Conservation (phyloP, 2,329 filamentous ascomycete genomes). For the Alternaria alternata region DNA sequence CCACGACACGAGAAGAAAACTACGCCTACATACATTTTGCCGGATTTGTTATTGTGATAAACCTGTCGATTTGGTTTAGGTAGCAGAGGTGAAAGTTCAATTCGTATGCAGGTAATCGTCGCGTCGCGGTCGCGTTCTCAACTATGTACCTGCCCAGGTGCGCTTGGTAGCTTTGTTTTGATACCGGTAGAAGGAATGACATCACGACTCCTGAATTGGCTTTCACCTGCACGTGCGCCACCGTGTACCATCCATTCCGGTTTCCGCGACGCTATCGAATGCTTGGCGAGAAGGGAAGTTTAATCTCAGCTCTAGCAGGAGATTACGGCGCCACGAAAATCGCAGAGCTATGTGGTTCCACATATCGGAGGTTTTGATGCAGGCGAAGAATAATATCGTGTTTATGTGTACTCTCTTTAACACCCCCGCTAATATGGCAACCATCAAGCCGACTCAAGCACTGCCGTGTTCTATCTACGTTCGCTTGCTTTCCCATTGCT, state of each 20-base stretch:
- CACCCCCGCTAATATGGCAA: not conserved
- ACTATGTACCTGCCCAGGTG: conserved; percentile 3
- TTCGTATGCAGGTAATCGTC: not conserved
- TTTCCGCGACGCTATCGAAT: not conserved
- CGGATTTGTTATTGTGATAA: not conserved
- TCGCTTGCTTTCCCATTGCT: conserved; percentile 3
- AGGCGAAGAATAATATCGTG: not conserved
- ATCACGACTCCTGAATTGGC: conserved; percentile 11
- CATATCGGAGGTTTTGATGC: not conserved
- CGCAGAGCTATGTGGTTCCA: not conserved
- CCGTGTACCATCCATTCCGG: not conserved
- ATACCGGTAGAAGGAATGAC: conserved; percentile 6
- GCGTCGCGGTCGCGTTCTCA: conserved; percentile 6
- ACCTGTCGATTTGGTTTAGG: not conserved
- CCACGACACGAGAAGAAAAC: not conserved
- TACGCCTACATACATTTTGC: not conserved
- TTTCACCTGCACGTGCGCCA: conserved; percentile 1
- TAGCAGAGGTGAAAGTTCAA: not conserved
- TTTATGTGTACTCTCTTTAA: not conserved
- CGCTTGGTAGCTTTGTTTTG: conserved; percentile 7
- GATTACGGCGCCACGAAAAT: not conserved
- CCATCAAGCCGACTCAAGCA: not conserved
- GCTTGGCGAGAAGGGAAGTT: not conserved
- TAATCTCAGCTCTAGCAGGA: not conserved
- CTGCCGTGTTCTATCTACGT: not conserved